A percentile compares a stretch with the other conserved stretches of the same genome.
phyloP scores from a whole-genome alignment of 768 basidiomycete genomes.

The Thelephora ganbajun region DNA sequence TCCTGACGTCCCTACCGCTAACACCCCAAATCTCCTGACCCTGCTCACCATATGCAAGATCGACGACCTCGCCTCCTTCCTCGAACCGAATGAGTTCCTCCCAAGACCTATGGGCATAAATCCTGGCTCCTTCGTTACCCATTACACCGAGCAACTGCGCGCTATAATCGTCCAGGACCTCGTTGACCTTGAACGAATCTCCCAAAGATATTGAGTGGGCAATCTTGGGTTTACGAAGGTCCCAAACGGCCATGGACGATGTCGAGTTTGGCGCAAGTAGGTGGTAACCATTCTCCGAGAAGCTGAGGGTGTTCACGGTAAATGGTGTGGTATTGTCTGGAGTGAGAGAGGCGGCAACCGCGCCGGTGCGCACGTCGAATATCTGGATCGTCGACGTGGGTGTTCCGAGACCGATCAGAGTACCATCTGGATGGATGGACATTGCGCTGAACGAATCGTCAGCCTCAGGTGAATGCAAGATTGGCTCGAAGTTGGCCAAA shows the following conservation, averaged over 20 bases:
- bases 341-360: conserved; percentile 60
- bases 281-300: conserved; percentile 98
- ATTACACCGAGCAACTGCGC: conserved; percentile 80
- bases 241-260: conserved; percentile 81
- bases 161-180: conserved; percentile 71
- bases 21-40: conserved; percentile 77
- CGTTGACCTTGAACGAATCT: conserved; percentile 70
- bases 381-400: conserved; percentile 74
- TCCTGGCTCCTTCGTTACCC: conserved; percentile 64
- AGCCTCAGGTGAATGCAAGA: conserved; percentile 62
- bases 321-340: conserved; percentile 55
- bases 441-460: conserved; percentile 76
- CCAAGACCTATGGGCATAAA: conserved; percentile 91
- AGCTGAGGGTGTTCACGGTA: conserved; percentile 68
- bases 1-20: conserved; percentile 71
- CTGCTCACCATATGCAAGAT: conserved; percentile 54
- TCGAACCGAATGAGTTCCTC: conserved; percentile 75
- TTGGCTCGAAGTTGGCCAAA: conserved; percentile 50
- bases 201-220: conserved; percentile 55
- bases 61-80: conserved; percentile 65
- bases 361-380: conserved; percentile 72
- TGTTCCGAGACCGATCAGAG: conserved; percentile 76
- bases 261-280: conserved; percentile 66
- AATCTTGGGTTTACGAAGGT: conserved; percentile 69
- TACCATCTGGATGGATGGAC: conserved; percentile 85